Evolutionary conservation across 306 rosid genomes (phyloP), one percentile per base, ranked within the genome.

Genomic region (Cicer arietinum): DNA sequence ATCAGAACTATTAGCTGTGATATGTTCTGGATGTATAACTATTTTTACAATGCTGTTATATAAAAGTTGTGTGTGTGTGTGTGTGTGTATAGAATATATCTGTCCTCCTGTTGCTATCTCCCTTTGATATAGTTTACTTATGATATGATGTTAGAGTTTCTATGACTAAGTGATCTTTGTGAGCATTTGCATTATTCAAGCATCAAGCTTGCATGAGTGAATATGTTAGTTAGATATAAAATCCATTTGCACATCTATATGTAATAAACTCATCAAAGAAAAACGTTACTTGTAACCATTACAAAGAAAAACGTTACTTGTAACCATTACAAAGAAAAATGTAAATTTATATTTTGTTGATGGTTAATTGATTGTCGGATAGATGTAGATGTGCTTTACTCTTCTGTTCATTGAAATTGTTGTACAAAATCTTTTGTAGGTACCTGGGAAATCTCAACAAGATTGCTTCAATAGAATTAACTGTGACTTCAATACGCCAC

Each of bases 391-490:
- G 11, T 18, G 9, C 30, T 79, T 71, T 53, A 47, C 74, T 68
- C 7, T 54, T 62, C 44, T 59, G 12, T 66, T 67, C 68, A 52
- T 40, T 43, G 20, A 25, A 72, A 44, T 53, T 42, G 18, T 16
- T 67, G 8, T 52, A 7, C 68, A 82, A 81, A 87, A 48, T 81
- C 43, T 66, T 51, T 73, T 63, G 66, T 81, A 91, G 98, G 98
- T 91, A 46, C 93, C 94, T 2, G 97, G 95, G 79, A 94, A 94
- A 82, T 85, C 94, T 74, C 91, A 89, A 74, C 95, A 91, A 80
- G 98, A 94, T 13, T 94, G 98, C 87, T 94, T 94, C 73, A 87
- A 94, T 77, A 91, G 88, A 77, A 79, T 91, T 59, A 86, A 94
- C 75, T 53, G 77, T 18, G 88, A 88, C 68, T 79, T 66, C 69